Base-by-base conservation (phyloP, 352 stramenopile species). In the Elongisporangium senticosum region DNA sequence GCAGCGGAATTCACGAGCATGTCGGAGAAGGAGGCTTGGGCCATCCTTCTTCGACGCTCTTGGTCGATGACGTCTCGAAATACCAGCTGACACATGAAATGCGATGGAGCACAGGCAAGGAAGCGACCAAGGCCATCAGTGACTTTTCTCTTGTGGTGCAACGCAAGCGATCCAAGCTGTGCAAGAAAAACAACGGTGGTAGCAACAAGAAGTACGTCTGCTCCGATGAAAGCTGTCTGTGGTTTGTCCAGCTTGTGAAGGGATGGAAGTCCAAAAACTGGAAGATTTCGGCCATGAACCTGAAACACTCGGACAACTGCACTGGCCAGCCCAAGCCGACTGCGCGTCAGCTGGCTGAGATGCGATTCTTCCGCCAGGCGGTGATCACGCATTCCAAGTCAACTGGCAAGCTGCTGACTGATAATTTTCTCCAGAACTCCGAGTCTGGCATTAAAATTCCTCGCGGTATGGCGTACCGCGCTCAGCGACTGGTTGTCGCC, bases 181-280 rank as follows among this genome's bases (percentile, higher is more conserved):
- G 83, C 72, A 91, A 93, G 64, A 78, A 78, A 24, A 91, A 87
- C 59, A 91, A 87, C 43, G 81, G 83, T 15, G 79, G 83, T 4
- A 87, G 83, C 61, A 93, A 91, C 71, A 93, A 93, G 53, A 93
- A 93, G 56, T 93, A 93, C 51, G 65, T 93, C 57, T 93, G 83
- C 55, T 93, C 83, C 4, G 79, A 87, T 47, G 69, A 87, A 7
- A 57, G 67, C 7, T 93, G 83, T 20, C 49, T 86, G 7, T 93
- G 83, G 83, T 93, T 90, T 54, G 81, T 91, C 22, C 81, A 86
- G 51, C 69, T 91, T 15, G 76, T 90, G 24, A 90, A 90, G 61
- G 81, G 79, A 1, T 84, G 77, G 69, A 93, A 93, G 62, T 87
- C 79, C n/a, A 88, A 91, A 67, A 93, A 85, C 67, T 93, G 83